Conservation (phyloP, 306 rosid species). For the Medicago arabica region DNA sequence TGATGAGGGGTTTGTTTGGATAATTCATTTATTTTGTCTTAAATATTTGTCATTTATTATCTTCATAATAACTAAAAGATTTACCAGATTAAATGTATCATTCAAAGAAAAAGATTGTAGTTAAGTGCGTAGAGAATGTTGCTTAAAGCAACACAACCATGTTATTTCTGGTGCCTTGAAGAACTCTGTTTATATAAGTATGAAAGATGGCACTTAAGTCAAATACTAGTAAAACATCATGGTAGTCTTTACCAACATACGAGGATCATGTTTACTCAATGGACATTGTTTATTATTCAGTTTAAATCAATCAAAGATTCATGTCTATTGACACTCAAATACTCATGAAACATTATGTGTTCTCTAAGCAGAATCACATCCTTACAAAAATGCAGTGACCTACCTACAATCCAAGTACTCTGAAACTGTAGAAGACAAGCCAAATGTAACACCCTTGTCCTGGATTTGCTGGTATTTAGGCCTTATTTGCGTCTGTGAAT, state of each 20-base stretch:
- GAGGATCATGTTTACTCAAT: too few relatives aligned
- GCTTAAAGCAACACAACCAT: background rate
- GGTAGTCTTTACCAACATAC: too few relatives aligned
- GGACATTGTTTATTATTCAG: too few relatives aligned
- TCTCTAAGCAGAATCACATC: too few relatives aligned
- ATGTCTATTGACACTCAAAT: too few relatives aligned
- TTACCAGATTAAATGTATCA: background rate
- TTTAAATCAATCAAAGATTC: too few relatives aligned
- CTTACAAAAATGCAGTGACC: background rate
- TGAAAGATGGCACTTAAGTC: background rate
- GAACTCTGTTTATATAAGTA: background rate
- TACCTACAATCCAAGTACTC: background rate
- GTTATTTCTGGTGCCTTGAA: background rate
- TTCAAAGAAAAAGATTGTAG: background rate
- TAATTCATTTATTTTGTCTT: background rate
- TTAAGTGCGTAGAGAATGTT: background rate
- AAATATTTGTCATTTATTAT: background rate
- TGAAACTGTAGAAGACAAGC: background rate
- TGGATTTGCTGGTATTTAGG: background rate
- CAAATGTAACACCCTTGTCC: background rate
- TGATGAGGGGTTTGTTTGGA: slow-evolving; percentile 20
- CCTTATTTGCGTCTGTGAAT: too few relatives aligned
- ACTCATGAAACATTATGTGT: too few relatives aligned
- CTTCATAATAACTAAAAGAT: background rate
- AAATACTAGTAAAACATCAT: too few relatives aligned